Base-by-base conservation (phyloP, 2,329 filamentous ascomycete genomes). In the Coniella lustricola region DNA sequence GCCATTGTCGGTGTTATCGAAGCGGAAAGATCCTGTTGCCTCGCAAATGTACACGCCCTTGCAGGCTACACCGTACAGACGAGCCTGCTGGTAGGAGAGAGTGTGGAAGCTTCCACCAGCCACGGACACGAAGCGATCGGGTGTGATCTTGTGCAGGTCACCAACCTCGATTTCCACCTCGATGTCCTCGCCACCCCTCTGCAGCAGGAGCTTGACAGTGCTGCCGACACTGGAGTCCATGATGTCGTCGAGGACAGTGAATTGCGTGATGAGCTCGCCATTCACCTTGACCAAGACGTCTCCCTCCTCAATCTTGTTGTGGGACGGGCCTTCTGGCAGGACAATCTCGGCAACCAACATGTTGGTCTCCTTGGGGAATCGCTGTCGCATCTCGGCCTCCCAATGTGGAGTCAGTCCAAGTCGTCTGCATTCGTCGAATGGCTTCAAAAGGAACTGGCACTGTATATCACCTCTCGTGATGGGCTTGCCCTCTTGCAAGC, bases 321-420 rank as follows among this genome's bases (percentile, higher is more conserved):
- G 81, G 1, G 86, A 93, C 20, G 93, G 94, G 0, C 93, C 94
- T 58, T 90, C 82, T 0, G 93, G 91, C 8, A 98, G 77, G 13
- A 97, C 83, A 52, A 96, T 95, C 69, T 98, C 94, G 17, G 90
- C 91, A 12, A 96, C 91, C 22, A 98, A 79, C 88, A 98, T 90
- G 61, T 93, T 94, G 20, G 90, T 97, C 69, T 96, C 93, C 58
- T 87, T 85, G 1, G 94, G 93, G 57, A 95, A 95, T 21, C 81
- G 75, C 57, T 86, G 81, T 31, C 93, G 84, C 54, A 95, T 82
- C 49, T 84, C 82, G 33, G 87, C 84, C 71, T 98, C 93, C 83
- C 89, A 94, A 44, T 89, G 79, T 0, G 90, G 76, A 2, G 81
- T 88, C 52, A 98, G 73, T 7, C 93, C 93, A 10, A 98, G 74